phyloP scores from a whole-genome alignment of 352 stramenopile species.

The Phytophthora constricta region DNA sequence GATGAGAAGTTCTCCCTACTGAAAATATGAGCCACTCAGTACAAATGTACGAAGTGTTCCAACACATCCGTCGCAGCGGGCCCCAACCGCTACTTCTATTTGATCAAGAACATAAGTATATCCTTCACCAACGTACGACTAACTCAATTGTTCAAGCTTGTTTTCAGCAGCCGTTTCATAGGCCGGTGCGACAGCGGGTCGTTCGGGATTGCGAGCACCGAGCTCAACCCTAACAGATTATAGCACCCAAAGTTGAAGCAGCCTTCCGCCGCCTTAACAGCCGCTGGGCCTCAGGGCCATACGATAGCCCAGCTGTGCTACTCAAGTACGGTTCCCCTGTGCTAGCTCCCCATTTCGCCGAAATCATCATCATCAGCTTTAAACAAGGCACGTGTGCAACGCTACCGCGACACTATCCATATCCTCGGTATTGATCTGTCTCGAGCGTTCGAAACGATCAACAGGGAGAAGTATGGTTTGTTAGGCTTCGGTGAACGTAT shows the following conservation, averaged over 20 bases:
- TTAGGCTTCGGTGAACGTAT: too few species aligned
- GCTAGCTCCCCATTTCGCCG: neutral
- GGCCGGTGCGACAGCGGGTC: too few species aligned
- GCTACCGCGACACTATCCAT: too few species aligned
- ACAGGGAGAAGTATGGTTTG: too few species aligned
- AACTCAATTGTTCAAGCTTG: neutral
- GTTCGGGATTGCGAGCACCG: neutral
- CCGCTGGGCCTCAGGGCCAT: neutral
- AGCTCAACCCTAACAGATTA: neutral
- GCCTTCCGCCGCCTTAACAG: constrained; percentile 1
- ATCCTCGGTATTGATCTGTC: too few species aligned
- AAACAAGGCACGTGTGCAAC: neutral
- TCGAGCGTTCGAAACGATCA: too few species aligned
- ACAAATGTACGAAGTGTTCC: neutral
- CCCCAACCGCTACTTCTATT: neutral
- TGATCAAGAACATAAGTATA: constrained; percentile 7
- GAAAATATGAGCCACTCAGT: neutral
- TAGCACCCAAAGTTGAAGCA: neutral
- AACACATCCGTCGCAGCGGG: neutral
- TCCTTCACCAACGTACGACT: neutral
- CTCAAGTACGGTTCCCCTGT: constrained; percentile 6
- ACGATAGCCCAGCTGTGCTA: constrained; percentile 7
- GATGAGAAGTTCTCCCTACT: neutral
- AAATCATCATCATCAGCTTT: neutral
- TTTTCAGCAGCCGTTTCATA: neutral